A percentile compares a stretch with the other conserved stretches of the same genome.
phyloP scores from a whole-genome alignment of 2,329 filamentous ascomycete genomes.

The Colletotrichum neosansevieriae region DNA sequence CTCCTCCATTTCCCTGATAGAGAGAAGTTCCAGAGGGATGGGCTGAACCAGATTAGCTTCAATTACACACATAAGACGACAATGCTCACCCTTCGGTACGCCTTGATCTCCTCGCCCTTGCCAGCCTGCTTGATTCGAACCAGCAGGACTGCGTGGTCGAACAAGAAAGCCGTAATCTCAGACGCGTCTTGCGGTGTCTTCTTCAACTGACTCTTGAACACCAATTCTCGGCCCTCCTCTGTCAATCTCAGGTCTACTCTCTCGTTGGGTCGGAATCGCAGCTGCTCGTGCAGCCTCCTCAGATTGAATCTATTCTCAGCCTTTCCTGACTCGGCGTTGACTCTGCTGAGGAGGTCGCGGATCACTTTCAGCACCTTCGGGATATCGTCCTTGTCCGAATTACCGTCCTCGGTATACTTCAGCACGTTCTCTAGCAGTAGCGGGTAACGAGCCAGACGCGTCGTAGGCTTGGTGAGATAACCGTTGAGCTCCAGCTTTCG shows the following conservation, averaged over 20 bases:
- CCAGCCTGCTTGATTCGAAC: constrained; percentile 92
- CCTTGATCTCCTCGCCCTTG: constrained; percentile 94
- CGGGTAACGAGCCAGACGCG: constrained; percentile 92
- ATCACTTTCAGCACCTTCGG: constrained; percentile 90
- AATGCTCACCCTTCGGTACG: constrained; percentile 78
- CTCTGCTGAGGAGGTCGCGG: constrained; percentile 85
- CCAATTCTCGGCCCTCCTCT: constrained; percentile 90
- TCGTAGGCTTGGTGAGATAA: constrained; percentile 97
- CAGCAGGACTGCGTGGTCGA: constrained; percentile 94
- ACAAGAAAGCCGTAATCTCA: constrained; percentile 94
- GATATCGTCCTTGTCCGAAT: constrained; percentile 90
- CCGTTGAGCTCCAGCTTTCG: constrained; percentile 97
- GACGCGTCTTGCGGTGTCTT: constrained; percentile 82
- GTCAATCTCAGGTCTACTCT: constrained; percentile 94
- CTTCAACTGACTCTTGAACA: constrained; percentile 95
- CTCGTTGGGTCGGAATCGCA: constrained; percentile 91
- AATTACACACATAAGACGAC: not conserved
- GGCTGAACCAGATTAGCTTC: constrained; percentile 63
- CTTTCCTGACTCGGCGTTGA: constrained; percentile 96
- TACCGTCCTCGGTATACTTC: constrained; percentile 91
- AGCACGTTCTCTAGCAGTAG: constrained; percentile 90
- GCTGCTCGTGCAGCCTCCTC: constrained; percentile 88
- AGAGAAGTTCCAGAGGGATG: constrained; percentile 91
- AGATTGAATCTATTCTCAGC: constrained; percentile 98
- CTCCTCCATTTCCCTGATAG: constrained; percentile 97